Conservation (phyloP, 2,329 filamentous ascomycete genomes). For the Alternaria arborescens region DNA sequence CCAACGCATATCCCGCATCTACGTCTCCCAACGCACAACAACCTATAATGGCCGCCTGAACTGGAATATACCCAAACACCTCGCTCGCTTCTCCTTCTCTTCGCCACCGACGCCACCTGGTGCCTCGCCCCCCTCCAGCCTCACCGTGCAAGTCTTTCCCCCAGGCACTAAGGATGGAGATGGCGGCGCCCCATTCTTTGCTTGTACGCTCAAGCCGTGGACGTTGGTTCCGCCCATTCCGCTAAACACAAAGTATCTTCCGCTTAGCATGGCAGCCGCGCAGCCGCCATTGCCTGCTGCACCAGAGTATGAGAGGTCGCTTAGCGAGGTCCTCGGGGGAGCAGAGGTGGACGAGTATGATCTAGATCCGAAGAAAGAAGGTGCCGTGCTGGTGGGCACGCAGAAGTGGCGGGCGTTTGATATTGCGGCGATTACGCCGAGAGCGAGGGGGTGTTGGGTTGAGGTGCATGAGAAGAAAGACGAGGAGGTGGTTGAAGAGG, state of each 20-base stretch:
- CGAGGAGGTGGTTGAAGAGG: slow-evolving; percentile 15
- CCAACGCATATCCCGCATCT: slow-evolving; percentile 43
- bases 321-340: slow-evolving; percentile 14
- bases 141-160: slow-evolving; percentile 39
- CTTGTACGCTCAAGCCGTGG: slow-evolving; percentile 37
- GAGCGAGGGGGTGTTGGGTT: slow-evolving; percentile 42
- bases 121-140: slow-evolving; percentile 22
- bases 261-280: slow-evolving; percentile 28
- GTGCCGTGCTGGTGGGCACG: slow-evolving; percentile 33
- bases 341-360: slow-evolving; percentile 34
- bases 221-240: slow-evolving; percentile 38
- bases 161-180: slow-evolving; percentile 34
- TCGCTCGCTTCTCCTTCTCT: slow-evolving; percentile 46
- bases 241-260: slow-evolving; percentile 34
- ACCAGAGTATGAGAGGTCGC: slow-evolving; percentile 17
- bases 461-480: slow-evolving; percentile 9
- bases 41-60: slow-evolving; percentile 46
- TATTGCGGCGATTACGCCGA: slow-evolving; percentile 25
- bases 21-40: slow-evolving; percentile 46
- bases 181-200: slow-evolving; percentile 36
- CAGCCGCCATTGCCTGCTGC: slow-evolving; percentile 37
- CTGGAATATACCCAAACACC: slow-evolving; percentile 49
- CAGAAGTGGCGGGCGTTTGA: slow-evolving; percentile 38
- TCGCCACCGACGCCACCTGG: slow-evolving; percentile 28
- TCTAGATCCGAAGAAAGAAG: slow-evolving; percentile 27